Evolutionary conservation across 2,329 filamentous ascomycete genomes (phyloP).

Genomic region (Claviceps fusiformis): DNA sequence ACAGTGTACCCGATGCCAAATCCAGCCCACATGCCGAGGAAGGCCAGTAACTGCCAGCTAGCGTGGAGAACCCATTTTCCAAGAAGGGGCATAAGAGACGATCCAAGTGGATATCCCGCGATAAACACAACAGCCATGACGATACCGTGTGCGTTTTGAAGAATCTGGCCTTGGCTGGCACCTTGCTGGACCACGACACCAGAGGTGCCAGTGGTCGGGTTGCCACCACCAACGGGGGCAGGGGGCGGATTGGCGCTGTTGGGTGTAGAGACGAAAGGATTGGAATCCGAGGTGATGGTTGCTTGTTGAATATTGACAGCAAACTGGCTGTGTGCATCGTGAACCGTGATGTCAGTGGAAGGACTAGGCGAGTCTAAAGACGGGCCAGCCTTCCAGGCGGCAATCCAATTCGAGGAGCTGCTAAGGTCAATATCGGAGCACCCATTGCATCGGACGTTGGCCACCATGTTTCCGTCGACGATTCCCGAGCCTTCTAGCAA

Average conservation of each 20-base stretch:
- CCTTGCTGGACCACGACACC: background rate
- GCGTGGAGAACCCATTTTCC: slow-evolving; percentile 46
- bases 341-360: slow-evolving; percentile 27
- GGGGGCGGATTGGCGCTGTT: background rate
- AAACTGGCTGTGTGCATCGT: slow-evolving; percentile 33
- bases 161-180: slow-evolving; percentile 10
- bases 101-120: slow-evolving; percentile 45
- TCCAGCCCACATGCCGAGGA: slow-evolving; percentile 44
- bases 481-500: slow-evolving; percentile 48
- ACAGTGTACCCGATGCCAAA: slow-evolving; percentile 42
- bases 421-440: slow-evolving; percentile 33
- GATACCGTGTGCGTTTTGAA: slow-evolving; percentile 38
- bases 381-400: slow-evolving; percentile 35
- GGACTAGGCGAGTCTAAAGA: slow-evolving; percentile 29
- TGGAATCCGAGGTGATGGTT: slow-evolving; percentile 31
- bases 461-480: slow-evolving; percentile 36
- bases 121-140: slow-evolving; percentile 50
- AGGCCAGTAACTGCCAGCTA: slow-evolving; percentile 38
- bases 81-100: slow-evolving; percentile 45
- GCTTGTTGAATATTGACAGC: slow-evolving; percentile 35
- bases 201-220: background rate
- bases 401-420: slow-evolving; percentile 34
- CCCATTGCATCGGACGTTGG: slow-evolving; percentile 43
- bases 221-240: background rate
- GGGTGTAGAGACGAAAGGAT: slow-evolving; percentile 32